phyloP scores from a whole-genome alignment of 805 yeast genomes.

The Nakazawaea ambrosiae region DNA sequence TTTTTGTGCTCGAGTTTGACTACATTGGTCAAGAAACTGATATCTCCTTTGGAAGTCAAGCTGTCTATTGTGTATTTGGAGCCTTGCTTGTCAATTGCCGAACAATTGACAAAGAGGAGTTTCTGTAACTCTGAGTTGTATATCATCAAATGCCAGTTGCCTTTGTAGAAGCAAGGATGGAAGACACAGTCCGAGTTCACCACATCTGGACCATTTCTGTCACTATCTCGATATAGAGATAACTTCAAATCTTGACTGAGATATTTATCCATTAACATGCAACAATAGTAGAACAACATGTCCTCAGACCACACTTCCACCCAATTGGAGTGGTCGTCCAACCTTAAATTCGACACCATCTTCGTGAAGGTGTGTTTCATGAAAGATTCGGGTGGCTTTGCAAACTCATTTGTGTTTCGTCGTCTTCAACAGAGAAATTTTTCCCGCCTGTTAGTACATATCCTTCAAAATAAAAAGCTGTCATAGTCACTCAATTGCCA shows the following conservation, averaged over 20 bases:
- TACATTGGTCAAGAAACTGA: background rate
- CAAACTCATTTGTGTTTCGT: conserved; percentile 3
- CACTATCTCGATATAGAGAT: conserved; percentile 1
- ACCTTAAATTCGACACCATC: conserved; percentile 1
- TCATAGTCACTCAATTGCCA: too few species aligned
- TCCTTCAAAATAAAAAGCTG: too few species aligned
- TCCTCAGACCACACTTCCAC: conserved; percentile 5
- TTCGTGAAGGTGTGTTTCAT: conserved; percentile 4
- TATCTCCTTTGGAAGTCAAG: background rate
- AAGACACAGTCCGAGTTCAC: conserved; percentile 2
- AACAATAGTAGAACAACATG: conserved; percentile 7
- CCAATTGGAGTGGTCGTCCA: conserved; percentile 3
- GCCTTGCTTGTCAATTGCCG: background rate
- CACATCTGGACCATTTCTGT: conserved; percentile 1
- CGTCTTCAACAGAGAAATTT: too few species aligned
- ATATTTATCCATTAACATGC: conserved; percentile 7
- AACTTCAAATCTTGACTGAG: background rate
- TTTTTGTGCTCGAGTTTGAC: too few species aligned
- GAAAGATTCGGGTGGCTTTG: background rate
- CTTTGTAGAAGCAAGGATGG: conserved; percentile 6
- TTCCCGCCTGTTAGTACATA: too few species aligned
- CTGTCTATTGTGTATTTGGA: background rate
- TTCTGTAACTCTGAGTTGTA: background rate
- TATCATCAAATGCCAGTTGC: conserved; percentile 7
- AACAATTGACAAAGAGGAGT: conserved; percentile 5